These are phyloP conservation scores for Pichia sp. DNA, from an alignment of 1,139 yeast genomes.

Conservation along the genomic window DNA sequence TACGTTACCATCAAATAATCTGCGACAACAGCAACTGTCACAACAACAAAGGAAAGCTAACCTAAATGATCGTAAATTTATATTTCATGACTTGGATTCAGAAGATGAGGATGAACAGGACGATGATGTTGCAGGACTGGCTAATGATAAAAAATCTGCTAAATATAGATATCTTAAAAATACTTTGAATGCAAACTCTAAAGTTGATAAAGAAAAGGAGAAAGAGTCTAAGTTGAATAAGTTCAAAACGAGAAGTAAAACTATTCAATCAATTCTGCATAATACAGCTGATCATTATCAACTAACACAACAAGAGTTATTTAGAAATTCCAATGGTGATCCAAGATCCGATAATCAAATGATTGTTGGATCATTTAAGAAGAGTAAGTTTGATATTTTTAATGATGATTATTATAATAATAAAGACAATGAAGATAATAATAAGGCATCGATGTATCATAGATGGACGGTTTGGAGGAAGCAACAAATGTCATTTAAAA, in stretches of 20 bases:
- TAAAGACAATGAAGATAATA: background rate
- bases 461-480: constrained; percentile 82
- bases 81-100: constrained; percentile 14
- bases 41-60: background rate
- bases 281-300: constrained; percentile 20
- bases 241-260: constrained; percentile 19
- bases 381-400: background rate
- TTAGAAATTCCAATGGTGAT: constrained; percentile 2
- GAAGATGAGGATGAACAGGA: constrained; percentile 16
- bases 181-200: background rate
- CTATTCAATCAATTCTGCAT: constrained; percentile 24
- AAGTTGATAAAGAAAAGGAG: constrained; percentile 1
- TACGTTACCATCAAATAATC: background rate
- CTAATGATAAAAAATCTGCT: background rate
- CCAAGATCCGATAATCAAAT: background rate
- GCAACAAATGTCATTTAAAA: constrained; percentile 75
- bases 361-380: background rate
- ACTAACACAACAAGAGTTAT: constrained; percentile 16
- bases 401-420: background rate
- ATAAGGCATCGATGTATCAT: constrained; percentile 23
- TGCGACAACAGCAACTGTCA: background rate
- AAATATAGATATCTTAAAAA: background rate
- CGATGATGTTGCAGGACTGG: background rate
- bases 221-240: constrained; percentile 19
- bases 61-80: background rate